Conservation (phyloP, 345 rosid genomes). For the Salix exigua region DNA sequence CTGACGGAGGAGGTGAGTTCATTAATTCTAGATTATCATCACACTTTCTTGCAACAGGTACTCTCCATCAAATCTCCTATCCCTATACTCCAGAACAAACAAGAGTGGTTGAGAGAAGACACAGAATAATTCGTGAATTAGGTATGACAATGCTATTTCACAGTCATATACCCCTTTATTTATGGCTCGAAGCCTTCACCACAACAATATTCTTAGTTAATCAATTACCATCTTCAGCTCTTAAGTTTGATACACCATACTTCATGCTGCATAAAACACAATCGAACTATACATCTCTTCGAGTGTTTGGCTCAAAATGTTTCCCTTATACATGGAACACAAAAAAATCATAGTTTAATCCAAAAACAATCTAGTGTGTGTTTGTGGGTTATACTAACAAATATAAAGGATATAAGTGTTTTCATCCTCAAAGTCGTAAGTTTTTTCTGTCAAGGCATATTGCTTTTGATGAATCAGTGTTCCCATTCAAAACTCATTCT, state of each 20-base stretch:
- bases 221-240: neutral
- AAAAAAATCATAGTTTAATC: no score
- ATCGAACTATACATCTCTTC: neutral
- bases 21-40: neutral
- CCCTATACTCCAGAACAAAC: neutral
- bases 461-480: neutral
- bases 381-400: neutral
- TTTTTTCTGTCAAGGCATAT: neutral
- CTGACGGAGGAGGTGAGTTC: neutral
- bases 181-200: neutral
- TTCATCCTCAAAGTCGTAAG: neutral
- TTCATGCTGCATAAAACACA: neutral
- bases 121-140: neutral
- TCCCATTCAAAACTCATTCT: neutral
- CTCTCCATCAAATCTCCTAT: neutral
- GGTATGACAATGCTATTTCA: slow-evolving; percentile 4
- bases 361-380: no score
- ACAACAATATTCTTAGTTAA: neutral
- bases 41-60: neutral
- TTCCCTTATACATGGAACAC: neutral
- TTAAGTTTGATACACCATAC: neutral
- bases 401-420: neutral
- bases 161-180: neutral
- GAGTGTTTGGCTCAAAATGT: neutral
- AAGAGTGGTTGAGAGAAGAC: neutral